Percentiles rank a stretch among this genome's conserved stretches.
phyloP scores from a whole-genome alignment of 2,329 filamentous ascomycete species.

The Ophiostoma novo-ulmi region DNA sequence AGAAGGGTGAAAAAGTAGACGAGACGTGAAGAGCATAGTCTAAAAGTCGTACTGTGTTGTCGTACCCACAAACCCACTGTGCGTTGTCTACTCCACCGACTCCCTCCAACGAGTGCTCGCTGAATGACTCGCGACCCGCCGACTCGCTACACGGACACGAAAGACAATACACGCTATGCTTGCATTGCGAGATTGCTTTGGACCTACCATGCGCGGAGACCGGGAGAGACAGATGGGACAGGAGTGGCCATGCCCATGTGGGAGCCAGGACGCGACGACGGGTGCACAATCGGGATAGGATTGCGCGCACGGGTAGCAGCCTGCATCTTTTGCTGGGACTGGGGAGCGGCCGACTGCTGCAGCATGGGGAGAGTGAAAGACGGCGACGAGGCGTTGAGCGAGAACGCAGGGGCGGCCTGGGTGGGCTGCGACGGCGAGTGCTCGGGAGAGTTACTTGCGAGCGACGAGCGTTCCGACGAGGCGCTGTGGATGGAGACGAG shows the following conservation, averaged over 20 bases:
- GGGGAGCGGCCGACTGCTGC: conserved; percentile 49
- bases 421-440: conserved; percentile 83
- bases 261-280: conserved; percentile 54
- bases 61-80: not conserved
- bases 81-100: not conserved
- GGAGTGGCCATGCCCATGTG: conserved; percentile 81
- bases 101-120: not conserved
- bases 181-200: too few species aligned
- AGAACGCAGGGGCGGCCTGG: conserved; percentile 71
- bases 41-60: conserved; percentile 2
- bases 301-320: conserved; percentile 85
- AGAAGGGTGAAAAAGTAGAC: not conserved
- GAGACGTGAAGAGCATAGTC: not conserved
- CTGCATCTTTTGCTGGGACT: conserved; percentile 62
- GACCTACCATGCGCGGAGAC: conserved; percentile 35
- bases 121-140: too few species aligned
- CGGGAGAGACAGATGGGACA: conserved; percentile 62
- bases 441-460: conserved; percentile 90
- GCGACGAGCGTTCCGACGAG: conserved; percentile 84
- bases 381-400: conserved; percentile 62
- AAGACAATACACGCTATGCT: not conserved
- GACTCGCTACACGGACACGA: too few species aligned
- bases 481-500: conserved; percentile 86
- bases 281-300: conserved; percentile 96
- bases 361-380: conserved; percentile 61